Base-by-base conservation (phyloP, 2,329 filamentous ascomycete species). In the Nannizziopsis arthrosporioides region DNA sequence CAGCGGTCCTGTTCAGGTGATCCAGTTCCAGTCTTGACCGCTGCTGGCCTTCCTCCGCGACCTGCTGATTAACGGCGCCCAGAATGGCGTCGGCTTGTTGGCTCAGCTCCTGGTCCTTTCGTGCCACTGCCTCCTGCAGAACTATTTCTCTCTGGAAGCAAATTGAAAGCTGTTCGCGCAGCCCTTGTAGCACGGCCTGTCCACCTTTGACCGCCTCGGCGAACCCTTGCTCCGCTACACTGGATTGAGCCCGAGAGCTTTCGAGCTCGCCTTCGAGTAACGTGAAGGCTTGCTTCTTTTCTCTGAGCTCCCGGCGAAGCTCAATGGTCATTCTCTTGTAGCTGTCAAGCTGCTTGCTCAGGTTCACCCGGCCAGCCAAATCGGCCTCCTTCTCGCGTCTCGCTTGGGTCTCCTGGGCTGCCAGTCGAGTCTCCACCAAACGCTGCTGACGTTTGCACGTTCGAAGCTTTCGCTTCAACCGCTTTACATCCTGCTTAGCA, bases 391-490 rank as follows among this genome's bases (percentile, higher is more conserved):
- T 42, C 11, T 19, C 39, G 12, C 2, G 10, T 22, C 6, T 3
- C 11, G 34, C 35, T 14, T 32, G 17, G 36, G 31, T 14, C 18
- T 38, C 32, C 14, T 40, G 36, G 7, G 22, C 34, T 19, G 40
- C 42, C 30, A 44, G 19, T 15, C 36, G 36, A n/a, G 31, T 22
- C 35, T 37, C 38, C 14, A 51, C 27, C 12, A 7, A 22, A 18
- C 42, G 49, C 34, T 15, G 18, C 14, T 45, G 45, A 31, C 35
- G 45, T 18, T 22, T 30, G 32, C 19, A 14, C 41, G 30, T 48
- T 14, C 39, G n/a, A 34, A 49, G 31, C 47, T 49, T 44, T 22
- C 39, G 50, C 19, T 43, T 49, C 22, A 43, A 27, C 35, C 46
- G 36, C 30, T 31, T 42, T 18, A 27, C 36, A n/a, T 37, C 4